These are phyloP conservation scores for Rosa chinensis DNA, from an alignment of 306 rosid genomes.

Conservation along the genomic window DNA sequence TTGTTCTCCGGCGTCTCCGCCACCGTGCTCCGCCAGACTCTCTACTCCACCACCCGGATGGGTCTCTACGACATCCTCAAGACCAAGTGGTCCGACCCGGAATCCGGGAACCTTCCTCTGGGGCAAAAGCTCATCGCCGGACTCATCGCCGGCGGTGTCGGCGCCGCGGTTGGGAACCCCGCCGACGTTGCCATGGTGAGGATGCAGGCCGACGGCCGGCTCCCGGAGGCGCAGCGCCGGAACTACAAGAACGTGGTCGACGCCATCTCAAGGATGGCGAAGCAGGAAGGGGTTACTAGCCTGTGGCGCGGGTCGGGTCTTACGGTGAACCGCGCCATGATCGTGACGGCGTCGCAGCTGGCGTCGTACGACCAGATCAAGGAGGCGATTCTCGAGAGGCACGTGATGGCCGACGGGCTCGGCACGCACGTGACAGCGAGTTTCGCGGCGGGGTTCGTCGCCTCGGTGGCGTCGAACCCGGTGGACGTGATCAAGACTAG, in stretches of 20 bases:
- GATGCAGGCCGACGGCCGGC: conserved; percentile 93
- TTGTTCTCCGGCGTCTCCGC: conserved; percentile 77
- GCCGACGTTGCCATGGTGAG: conserved; percentile 94
- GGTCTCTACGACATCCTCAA: conserved; percentile 77
- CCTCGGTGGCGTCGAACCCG: conserved; percentile 84
- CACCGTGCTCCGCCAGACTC: conserved; percentile 73
- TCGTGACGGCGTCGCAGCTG: conserved; percentile 87
- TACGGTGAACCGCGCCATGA: conserved; percentile 93
- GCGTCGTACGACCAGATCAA: conserved; percentile 81
- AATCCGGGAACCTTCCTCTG: conserved; percentile 41
- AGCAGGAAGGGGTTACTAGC: conserved; percentile 61
- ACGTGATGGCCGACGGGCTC: conserved; percentile 64
- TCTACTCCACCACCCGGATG: conserved; percentile 84
- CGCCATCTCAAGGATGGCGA: conserved; percentile 61
- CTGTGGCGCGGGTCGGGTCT: conserved; percentile 90
- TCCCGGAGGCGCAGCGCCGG: conserved; percentile 58
- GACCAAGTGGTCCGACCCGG: conserved; percentile 61
- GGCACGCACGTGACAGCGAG: conserved; percentile 83
- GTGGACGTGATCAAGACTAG: conserved; percentile 90
- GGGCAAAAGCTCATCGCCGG: conserved; percentile 55
- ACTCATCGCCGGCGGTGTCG: conserved; percentile 65
- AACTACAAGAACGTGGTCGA: conserved; percentile 70
- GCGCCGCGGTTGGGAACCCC: conserved; percentile 82
- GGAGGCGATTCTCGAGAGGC: conserved; percentile 57
- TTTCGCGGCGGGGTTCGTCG: conserved; percentile 87